Conservation (phyloP, 1,284 basidiomycete species). For the Ustilago sp. region DNA sequence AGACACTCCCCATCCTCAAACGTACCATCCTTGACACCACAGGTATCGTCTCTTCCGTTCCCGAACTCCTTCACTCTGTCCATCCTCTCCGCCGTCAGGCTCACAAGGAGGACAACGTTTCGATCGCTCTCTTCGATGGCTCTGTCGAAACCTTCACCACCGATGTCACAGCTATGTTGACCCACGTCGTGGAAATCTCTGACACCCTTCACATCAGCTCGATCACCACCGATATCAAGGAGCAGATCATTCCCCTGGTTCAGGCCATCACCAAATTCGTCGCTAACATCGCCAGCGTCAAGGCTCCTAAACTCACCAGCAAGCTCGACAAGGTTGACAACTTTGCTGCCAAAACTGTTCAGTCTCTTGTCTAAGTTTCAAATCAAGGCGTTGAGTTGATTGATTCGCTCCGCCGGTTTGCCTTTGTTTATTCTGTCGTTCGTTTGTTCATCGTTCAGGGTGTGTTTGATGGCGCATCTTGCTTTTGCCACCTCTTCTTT, state of each 20-base stretch:
- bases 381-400: not conserved
- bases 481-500: not conserved
- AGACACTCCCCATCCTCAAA: conserved; percentile 11
- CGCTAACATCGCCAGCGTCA: not conserved
- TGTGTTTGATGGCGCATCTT: not conserved
- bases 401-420: not conserved
- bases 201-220: conserved; percentile 13
- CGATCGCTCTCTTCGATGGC: conserved; percentile 14
- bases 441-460: not conserved
- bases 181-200: conserved; percentile 16
- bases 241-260: conserved; percentile 15
- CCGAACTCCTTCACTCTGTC: not conserved
- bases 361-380: conserved; percentile 12
- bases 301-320: not conserved
- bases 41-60: not conserved
- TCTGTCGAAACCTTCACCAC: conserved; percentile 18
- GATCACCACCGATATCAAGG: conserved; percentile 12
- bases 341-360: conserved; percentile 15
- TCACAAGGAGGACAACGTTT: not conserved
- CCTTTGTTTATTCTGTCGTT: not conserved
- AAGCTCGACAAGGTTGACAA: conserved; percentile 7
- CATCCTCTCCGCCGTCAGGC: not conserved
- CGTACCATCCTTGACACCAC: conserved; percentile 12
- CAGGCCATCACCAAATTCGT: not conserved
- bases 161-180: conserved; percentile 7